These are phyloP conservation scores for Podaxis mareebaensis DNA, from an alignment of 768 basidiomycete genomes.

Conservation along the genomic window DNA sequence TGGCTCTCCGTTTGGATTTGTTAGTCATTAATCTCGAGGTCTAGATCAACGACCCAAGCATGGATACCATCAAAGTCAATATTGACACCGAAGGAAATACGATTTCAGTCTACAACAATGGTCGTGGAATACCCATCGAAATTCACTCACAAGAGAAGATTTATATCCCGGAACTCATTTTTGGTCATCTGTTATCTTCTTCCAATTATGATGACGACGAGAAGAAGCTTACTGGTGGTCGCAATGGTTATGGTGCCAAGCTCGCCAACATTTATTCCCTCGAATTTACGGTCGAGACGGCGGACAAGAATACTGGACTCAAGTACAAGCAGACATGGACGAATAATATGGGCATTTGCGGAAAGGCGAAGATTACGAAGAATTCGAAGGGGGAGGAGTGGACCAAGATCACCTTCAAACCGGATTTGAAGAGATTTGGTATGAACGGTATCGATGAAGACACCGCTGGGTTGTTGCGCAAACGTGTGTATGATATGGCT, in stretches of 20 bases:
- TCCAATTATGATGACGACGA: conserved; percentile 99
- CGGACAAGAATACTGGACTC: conserved; percentile 79
- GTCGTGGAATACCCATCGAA: conserved; percentile 94
- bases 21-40: not conserved
- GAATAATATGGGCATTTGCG: conserved; percentile 88
- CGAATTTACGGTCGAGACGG: conserved; percentile 95
- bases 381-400: conserved; percentile 86
- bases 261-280: conserved; percentile 97
- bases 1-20: not conserved
- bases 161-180: conserved; percentile 96
- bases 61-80: conserved; percentile 89
- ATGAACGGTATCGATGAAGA: conserved; percentile 92
- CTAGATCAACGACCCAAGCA: conserved; percentile 87
- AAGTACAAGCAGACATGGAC: conserved; percentile 97
- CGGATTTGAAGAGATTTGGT: conserved; percentile 89
- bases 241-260: conserved; percentile 98
- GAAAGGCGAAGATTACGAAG: conserved; percentile 91
- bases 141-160: conserved; percentile 91
- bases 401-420: conserved; percentile 90
- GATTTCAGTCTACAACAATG: conserved; percentile 96
- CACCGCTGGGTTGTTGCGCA: conserved; percentile 82
- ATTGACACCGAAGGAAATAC: conserved; percentile 82
- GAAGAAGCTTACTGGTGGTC: conserved; percentile 97
- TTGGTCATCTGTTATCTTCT: conserved; percentile 90
- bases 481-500: conserved; percentile 96